Evolutionary conservation across 1,284 basidiomycete genomes (phyloP).

Genomic region (Xerocomus nothofagi): DNA sequence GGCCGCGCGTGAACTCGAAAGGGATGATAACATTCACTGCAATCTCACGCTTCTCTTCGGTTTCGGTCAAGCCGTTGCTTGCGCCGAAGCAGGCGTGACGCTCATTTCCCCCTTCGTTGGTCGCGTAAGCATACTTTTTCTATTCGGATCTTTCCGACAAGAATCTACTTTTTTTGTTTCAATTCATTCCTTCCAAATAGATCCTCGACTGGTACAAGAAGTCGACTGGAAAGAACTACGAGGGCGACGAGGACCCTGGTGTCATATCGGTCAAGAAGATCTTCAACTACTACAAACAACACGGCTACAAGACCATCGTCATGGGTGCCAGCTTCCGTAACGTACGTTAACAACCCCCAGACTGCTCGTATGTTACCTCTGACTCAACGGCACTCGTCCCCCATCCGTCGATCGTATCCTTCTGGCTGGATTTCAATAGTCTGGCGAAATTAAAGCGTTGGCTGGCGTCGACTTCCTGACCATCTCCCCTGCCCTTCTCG

Average conservation of each 20-base stretch:
- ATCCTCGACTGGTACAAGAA: conserved; percentile 99
- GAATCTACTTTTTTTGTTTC: too few species aligned
- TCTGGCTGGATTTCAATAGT: conserved; percentile 44
- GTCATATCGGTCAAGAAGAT: conserved; percentile 94
- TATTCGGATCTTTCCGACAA: conserved; percentile 17
- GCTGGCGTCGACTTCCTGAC: conserved; percentile 98
- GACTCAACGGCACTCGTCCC: not conserved
- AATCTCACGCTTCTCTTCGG: conserved; percentile 99
- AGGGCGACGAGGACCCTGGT: conserved; percentile 93
- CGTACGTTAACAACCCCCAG: conserved; percentile 45
- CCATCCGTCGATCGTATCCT: conserved; percentile 21
- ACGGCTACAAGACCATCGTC: conserved; percentile 98
- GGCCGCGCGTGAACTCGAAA: conserved; percentile 94
- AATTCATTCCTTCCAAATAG: conserved; percentile 38
- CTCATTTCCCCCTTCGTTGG: conserved; percentile 99
- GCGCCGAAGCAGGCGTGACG: conserved; percentile 96
- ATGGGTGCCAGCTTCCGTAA: conserved; percentile 99
- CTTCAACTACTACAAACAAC: conserved; percentile 99
- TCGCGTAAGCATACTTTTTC: conserved; percentile 58
- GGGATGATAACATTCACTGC: conserved; percentile 93
- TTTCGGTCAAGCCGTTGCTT: conserved; percentile 97
- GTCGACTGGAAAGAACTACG: conserved; percentile 79
- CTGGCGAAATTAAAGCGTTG: conserved; percentile 91
- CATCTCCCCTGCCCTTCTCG: conserved; percentile 88
- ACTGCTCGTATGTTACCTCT: conserved; percentile 1